These are phyloP conservation scores for Geoglossum cookeanum DNA, from an alignment of 2,329 filamentous ascomycete species.

Conservation along the genomic window DNA sequence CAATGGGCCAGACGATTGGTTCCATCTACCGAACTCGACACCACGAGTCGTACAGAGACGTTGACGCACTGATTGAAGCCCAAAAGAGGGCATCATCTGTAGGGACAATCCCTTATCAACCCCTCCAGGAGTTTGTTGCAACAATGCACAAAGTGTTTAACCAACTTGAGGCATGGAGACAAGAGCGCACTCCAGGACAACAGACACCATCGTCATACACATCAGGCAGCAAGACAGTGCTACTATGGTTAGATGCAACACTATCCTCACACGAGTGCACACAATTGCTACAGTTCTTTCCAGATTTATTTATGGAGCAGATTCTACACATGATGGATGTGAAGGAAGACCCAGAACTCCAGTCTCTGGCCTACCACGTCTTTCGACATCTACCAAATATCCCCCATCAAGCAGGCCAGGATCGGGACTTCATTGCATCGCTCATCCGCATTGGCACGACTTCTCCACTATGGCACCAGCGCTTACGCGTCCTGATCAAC, in stretches of 20 bases:
- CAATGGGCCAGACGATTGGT: conserved; percentile 76
- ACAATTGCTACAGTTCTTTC: conserved; percentile 79
- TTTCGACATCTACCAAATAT: conserved; percentile 94
- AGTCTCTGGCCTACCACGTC: conserved; percentile 86
- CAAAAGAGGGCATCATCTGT: conserved; percentile 69
- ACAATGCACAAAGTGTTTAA: conserved; percentile 60
- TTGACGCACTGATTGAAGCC: conserved; percentile 51
- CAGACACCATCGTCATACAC: conserved; percentile 91
- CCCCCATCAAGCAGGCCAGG: conserved; percentile 72
- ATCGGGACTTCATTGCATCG: conserved; percentile 63
- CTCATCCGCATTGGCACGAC: conserved; percentile 75
- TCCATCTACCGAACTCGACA: conserved; percentile 82
- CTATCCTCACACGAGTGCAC: conserved; percentile 86
- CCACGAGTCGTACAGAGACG: conserved; percentile 78
- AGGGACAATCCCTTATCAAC: conserved; percentile 66
- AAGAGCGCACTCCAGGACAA: conserved; percentile 66
- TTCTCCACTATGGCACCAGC: conserved; percentile 84
- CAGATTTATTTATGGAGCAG: conserved; percentile 72
- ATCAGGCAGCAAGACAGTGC: conserved; percentile 83
- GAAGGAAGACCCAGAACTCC: conserved; percentile 91
- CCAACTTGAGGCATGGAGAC: conserved; percentile 71
- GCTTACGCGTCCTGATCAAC: conserved; percentile 84
- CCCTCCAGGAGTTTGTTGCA: conserved; percentile 50
- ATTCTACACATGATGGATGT: conserved; percentile 99
- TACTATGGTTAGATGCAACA: conserved; percentile 86